Conservation (phyloP, 805 yeast genomes). For the Lachancea meyersii region DNA sequence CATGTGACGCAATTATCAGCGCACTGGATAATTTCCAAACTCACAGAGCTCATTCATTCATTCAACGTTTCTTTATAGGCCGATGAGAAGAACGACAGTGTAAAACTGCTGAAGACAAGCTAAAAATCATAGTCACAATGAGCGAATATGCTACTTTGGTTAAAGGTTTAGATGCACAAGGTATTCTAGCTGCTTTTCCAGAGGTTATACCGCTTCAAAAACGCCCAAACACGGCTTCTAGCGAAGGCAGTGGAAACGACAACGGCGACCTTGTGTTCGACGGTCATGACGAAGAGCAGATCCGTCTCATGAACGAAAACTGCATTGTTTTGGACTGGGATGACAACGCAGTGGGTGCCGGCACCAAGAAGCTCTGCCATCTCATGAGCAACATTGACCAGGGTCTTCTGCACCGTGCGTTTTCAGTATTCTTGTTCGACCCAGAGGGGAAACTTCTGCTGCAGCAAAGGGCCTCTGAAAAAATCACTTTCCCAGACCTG, state of each 20-base stretch:
- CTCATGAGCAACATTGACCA: constrained; percentile 78
- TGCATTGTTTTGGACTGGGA: constrained; percentile 89
- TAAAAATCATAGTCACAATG: not conserved
- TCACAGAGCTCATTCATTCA: too few species aligned
- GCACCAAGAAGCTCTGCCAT: constrained; percentile 85
- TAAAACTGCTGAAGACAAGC: too few species aligned
- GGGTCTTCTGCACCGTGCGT: constrained; percentile 92
- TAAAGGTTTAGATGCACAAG: constrained; percentile 40
- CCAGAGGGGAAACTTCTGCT: constrained; percentile 66
- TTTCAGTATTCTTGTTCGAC: constrained; percentile 89
- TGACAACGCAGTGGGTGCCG: constrained; percentile 87
- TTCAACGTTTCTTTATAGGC: too few species aligned
- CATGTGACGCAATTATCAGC: not conserved
- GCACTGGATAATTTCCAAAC: too few species aligned
- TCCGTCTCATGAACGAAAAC: constrained; percentile 90
- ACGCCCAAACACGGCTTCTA: constrained; percentile 52
- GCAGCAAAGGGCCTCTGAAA: constrained; percentile 95
- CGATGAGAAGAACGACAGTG: too few species aligned
- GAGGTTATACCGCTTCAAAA: constrained; percentile 59
- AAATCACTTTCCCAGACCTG: constrained; percentile 91
- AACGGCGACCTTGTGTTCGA: constrained; percentile 47
- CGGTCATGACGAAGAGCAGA: constrained; percentile 93
- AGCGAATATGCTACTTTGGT: constrained; percentile 47
- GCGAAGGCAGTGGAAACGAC: constrained; percentile 27
- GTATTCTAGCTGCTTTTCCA: constrained; percentile 53